Evolutionary conservation across 2,329 filamentous ascomycete genomes (phyloP).

Genomic region (Penicillium sp.): DNA sequence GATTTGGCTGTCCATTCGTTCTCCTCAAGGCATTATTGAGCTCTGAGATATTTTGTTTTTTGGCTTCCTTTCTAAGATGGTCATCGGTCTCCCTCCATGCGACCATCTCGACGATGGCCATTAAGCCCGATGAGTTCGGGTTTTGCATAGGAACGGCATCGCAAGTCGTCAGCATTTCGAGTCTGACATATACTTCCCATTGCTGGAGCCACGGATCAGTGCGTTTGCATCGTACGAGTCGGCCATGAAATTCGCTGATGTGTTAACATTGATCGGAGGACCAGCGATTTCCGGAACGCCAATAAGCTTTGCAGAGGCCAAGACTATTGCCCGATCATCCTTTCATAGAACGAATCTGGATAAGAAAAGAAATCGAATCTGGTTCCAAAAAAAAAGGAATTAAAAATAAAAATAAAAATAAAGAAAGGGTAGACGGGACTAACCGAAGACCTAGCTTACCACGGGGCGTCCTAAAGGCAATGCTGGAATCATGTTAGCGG

Average conservation of each 20-base stretch:
- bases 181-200: constrained; percentile 15
- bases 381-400: too few relatives aligned
- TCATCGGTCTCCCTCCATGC: constrained; percentile 40
- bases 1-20: constrained; percentile 28
- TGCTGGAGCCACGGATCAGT: constrained; percentile 16
- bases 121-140: constrained; percentile 24
- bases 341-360: too few relatives aligned
- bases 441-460: too few relatives aligned
- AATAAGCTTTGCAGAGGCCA: not conserved
- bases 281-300: too few relatives aligned
- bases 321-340: not conserved
- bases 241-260: constrained; percentile 9
- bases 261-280: not conserved
- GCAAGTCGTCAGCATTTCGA: constrained; percentile 14
- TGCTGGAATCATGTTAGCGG: too few relatives aligned
- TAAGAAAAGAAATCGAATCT: too few relatives aligned
- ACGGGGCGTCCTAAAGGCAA: too few relatives aligned
- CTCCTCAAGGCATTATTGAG: constrained; percentile 24
- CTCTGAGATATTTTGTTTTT: constrained; percentile 29
- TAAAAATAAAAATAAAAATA: too few relatives aligned
- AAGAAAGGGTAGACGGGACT: too few relatives aligned
- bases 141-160: constrained; percentile 42
- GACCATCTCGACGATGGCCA: constrained; percentile 32
- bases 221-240: constrained; percentile 6
- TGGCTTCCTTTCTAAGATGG: constrained; percentile 33